Evolutionary conservation across 2,329 filamentous ascomycete species (phyloP), one percentile per base, ranked within the genome.

Genomic region (Penicillium sp.): DNA sequence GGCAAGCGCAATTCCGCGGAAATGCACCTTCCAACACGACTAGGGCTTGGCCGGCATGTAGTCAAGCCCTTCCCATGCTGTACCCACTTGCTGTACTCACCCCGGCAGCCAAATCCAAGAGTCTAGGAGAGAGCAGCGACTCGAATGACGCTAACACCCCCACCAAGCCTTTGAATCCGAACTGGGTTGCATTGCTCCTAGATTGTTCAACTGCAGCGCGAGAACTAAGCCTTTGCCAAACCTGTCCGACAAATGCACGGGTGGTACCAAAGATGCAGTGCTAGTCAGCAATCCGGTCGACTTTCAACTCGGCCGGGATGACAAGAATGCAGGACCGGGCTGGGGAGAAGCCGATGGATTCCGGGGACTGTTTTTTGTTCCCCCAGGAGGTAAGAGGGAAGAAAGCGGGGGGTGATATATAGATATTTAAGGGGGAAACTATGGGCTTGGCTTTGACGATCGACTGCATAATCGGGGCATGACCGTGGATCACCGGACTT

Each of bases 221-320:
- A 21, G 47, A 59, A 57, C 38, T 57, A 65, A 65, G 62, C 64
- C 61, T 65, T 64, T 61, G 57, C 61, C 58, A 58, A 64, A 43
- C 47, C 54, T 49, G 57, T 49, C 15, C 27, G 42, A 17, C 33
- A 23, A 23, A 52, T 33, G 12, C 31, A 33, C 12, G 12, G 12
- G 31, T 62, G 31, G 42, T 51, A 55, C 47, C 31, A 44, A 25
- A 27, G 21, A 55, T 25, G 49, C 39, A 23, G 42, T 55, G 41
- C 27, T 53, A 38, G 56, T 57, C 52, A 31, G 38, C 17, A 50
- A 53, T 6, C 13, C 10, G 41, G 17, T 27, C 39, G n/a, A 21
- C 33, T n/a, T 33, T 51, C 6, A 43, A 54, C 2, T 35, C 39
- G 17, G 13, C 8, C 5, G 41, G n/a, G 17, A n/a, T 49, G n/a